Base-by-base conservation (phyloP, 192 early-diverging fungal genomes). In the Mortierella antarctica region DNA sequence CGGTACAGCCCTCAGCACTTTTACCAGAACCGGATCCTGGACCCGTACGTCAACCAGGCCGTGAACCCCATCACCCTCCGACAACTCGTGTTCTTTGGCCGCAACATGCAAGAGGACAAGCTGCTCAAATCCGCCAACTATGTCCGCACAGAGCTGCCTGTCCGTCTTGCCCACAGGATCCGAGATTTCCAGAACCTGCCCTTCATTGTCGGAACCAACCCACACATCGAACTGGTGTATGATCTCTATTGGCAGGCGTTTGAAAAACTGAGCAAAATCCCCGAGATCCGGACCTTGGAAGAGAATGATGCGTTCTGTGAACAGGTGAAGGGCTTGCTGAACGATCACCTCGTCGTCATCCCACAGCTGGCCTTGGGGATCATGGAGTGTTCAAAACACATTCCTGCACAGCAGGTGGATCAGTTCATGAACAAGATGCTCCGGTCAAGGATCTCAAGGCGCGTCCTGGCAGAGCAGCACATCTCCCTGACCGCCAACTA, bases 231-330 rank as follows among this genome's bases (percentile, higher is more conserved):
- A 74, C 83, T 75, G 18, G 91, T 96, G 18, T 97, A 99, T 70
- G 88, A 91, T 58, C 85, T 97, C 52, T 99, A 97, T 79, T 97
- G 96, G 97, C 86, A 89, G n/a, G 96, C 96, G 1, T 97, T 99
- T 78, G 95, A 97, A 56, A 83, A 83, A 62, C 88, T 97, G 72
- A 87, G 92, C 57, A 85, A 90, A 65, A 82, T 95, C 21, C 88
- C 91, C 11, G 69, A 73, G 7, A 94, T 99, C 44, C 87, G 88
- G 70, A 93, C 91, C 5, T 78, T 95, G 48, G 91, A 95, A 53
- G 92, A 96, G 59, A 97, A 99, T 75, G 83, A 89, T 61, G 61
- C 79, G 48, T 96, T 95, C 69, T 97, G 96, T 87, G 88, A 91
- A 14, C 79, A 91, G 52, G 70, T 99, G 48, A 88, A 92, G 62